phyloP scores from a whole-genome alignment of 768 basidiomycete genomes.

The Paxillus ammoniavirescens region DNA sequence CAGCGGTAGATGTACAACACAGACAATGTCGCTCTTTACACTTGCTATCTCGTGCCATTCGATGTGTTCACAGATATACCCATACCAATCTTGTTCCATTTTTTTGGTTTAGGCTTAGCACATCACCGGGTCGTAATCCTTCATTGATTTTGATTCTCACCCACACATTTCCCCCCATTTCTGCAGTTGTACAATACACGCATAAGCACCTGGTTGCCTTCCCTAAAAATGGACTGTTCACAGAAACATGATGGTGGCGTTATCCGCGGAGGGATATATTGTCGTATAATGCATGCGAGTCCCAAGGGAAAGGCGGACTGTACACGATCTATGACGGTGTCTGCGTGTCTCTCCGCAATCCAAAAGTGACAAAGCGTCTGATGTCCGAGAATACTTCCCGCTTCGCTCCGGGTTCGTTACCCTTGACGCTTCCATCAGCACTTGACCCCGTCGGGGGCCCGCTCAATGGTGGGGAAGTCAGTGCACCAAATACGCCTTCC shows the following conservation, averaged over 20 bases:
- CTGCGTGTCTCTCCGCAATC: conserved; percentile 68
- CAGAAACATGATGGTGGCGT: conserved; percentile 12
- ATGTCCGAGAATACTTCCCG: conserved; percentile 89
- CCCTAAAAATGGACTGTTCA: neutral
- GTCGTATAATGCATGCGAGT: no score
- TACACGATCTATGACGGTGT: conserved; percentile 20
- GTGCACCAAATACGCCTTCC: conserved; percentile 59
- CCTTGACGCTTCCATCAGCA: conserved; percentile 37
- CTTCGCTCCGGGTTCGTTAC: conserved; percentile 46
- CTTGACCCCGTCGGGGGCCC: conserved; percentile 65
- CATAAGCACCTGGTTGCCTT: conserved; percentile 1
- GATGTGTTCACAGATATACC: conserved; percentile 14
- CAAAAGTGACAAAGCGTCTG: conserved; percentile 86
- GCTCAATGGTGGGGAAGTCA: conserved; percentile 60
- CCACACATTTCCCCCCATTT: conserved; percentile 5
- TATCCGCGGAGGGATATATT: no score
- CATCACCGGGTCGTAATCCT: conserved; percentile 1
- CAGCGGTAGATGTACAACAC: conserved; percentile 7
- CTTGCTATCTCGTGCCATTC: neutral
- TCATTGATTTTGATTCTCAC: neutral
- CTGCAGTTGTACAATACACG: conserved; percentile 15
- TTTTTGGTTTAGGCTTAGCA: neutral
- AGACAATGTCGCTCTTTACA: conserved; percentile 8
- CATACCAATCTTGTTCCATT: neutral
- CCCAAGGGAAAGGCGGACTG: neutral